Evolutionary conservation across 192 early-diverging fungal species (phyloP).

Genomic region (Backusella sp.): DNA sequence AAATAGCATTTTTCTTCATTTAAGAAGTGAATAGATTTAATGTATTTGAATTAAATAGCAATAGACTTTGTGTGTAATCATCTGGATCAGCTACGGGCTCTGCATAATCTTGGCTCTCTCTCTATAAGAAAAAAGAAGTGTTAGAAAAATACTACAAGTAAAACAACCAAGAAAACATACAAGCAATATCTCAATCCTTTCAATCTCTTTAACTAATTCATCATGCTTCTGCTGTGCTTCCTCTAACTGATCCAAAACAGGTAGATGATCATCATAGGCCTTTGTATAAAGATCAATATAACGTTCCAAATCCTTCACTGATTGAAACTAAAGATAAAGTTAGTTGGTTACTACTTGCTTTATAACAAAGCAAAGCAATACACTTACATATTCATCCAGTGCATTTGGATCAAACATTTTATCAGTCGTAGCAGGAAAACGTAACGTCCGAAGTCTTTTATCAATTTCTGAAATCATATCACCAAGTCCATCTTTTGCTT

Average conservation of each 20-base stretch:
- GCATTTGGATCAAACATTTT: not conserved
- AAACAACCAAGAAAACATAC: not conserved
- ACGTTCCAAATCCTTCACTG: not conserved
- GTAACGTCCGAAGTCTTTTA: not conserved
- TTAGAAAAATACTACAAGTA: not conserved
- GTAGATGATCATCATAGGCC: not conserved
- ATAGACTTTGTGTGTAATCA: not conserved
- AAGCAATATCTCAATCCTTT: not conserved
- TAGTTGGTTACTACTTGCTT: too few species aligned
- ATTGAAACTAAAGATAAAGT: too few species aligned
- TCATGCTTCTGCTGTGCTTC: not conserved
- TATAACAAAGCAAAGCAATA: not conserved
- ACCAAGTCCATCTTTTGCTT: not conserved
- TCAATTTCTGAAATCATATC: not conserved
- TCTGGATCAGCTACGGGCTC: not conserved
- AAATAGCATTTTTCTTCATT: not conserved
- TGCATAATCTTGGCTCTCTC: not conserved
- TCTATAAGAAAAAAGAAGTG: not conserved
- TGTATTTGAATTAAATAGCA: not conserved
- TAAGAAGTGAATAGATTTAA: not conserved
- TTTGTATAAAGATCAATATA: not conserved
- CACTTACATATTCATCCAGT: not conserved
- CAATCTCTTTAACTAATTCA: not conserved
- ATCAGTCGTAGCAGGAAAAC: not conserved
- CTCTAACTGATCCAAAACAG: not conserved